Base-by-base conservation (phyloP, 2,329 filamentous ascomycete genomes). In the Neonectria ditissima region DNA sequence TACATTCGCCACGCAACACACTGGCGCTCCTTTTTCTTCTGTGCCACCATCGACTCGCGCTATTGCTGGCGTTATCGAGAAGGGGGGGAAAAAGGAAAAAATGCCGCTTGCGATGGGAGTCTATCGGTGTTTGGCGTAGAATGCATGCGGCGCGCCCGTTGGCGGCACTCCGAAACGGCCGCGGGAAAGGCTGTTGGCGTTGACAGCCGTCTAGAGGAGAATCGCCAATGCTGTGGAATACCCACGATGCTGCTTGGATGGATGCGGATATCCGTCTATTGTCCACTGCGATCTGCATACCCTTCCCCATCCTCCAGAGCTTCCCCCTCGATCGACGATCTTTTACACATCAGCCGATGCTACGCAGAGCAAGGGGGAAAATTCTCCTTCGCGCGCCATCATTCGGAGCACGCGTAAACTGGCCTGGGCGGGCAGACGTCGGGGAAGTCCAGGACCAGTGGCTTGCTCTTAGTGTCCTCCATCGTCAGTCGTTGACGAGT, bases 261-360 rank as follows among this genome's bases (percentile, higher is more conserved):
- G 22, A 26, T 45, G 24, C 37, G n/a, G 37, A 41, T 47, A 10
- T 30, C 26, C 45, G 45, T n/a, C n/a, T 8, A 16, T 14, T 32
- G 4, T 28, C n/a, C n/a, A 20, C 16, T 1, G 10, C 45, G 45
- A 48, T 32, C n/a, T 18, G n/a, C n/a, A n/a, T n/a, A n/a, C 11
- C 26, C 30, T 20, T 30, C 11, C 18, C 6, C 9, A 10, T 10
- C 37, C 11, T 18, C 6, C 9, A 10, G n/a, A 47, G 20, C 28
- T 18, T 43, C n/a, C 11, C 43, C 20, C 9, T 56, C 13, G 28
- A 37, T 26, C 54, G 16, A 32, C 43, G 41, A 56, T 48, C 54
- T 3, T 30, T n/a, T n/a, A n/a, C n/a, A n/a, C n/a, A n/a, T n/a
- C n/a, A n/a, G 34, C 34, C 34, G 34, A 37, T 37, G 34, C 16